Conservation (phyloP, 2,329 filamentous ascomycete species). For the Incumbomyces delicatus region DNA sequence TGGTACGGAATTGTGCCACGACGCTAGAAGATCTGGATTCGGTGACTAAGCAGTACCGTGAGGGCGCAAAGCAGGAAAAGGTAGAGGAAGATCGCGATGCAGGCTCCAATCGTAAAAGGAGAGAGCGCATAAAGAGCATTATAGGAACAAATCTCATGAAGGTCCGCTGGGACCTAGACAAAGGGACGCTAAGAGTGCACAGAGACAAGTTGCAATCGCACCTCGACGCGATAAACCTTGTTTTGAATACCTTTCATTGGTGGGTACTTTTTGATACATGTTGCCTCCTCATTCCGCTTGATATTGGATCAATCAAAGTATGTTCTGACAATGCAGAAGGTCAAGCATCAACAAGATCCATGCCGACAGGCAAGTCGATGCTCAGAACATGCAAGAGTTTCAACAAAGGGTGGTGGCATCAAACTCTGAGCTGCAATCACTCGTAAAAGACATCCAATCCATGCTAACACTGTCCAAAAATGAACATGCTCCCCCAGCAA, state of each 20-base stretch:
- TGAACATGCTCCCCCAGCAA: neutral
- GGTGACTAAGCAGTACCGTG: neutral
- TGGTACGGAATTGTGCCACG: neutral
- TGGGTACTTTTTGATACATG: neutral
- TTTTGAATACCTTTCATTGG: neutral
- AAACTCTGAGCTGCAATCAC: neutral
- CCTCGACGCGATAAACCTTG: neutral
- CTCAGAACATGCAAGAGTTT: neutral
- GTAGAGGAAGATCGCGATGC: neutral
- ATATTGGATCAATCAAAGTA: too few relatives aligned
- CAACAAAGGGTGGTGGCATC: neutral
- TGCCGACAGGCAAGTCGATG: constrained; percentile 1
- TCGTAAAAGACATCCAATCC: constrained; percentile 1
- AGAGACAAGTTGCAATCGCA: neutral
- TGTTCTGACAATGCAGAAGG: neutral
- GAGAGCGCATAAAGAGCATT: too few relatives aligned
- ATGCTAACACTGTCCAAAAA: neutral
- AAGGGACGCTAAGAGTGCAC: neutral
- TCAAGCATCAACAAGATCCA: neutral
- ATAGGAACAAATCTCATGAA: too few relatives aligned
- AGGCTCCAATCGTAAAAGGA: too few relatives aligned
- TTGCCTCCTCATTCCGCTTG: neutral
- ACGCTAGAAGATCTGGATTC: constrained; percentile 2
- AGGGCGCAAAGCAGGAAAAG: neutral
- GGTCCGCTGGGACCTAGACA: too few relatives aligned